Evolutionary conservation across 805 yeast genomes (phyloP).

Genomic region (Saccharomycopsis schoenii): DNA sequence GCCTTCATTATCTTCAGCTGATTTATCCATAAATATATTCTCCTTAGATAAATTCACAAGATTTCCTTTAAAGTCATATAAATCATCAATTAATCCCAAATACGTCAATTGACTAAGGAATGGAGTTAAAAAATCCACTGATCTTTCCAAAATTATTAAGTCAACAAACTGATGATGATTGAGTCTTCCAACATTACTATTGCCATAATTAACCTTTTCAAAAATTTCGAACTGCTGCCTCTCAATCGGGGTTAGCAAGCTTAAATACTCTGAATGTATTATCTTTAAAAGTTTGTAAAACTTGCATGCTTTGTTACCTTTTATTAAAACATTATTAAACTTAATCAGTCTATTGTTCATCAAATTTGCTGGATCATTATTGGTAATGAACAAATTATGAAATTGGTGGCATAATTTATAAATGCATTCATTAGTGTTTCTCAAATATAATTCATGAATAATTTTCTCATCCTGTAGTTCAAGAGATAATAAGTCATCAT

Average conservation of each 20-base stretch:
- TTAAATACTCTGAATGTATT: conserved; percentile 24
- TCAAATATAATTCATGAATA: conserved; percentile 33
- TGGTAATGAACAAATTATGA: conserved; percentile 31
- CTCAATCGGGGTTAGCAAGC: conserved; percentile 28
- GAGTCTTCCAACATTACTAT: background rate
- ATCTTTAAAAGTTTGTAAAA: conserved; percentile 35
- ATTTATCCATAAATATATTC: conserved; percentile 1
- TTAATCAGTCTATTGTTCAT: conserved; percentile 34
- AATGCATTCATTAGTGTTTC: conserved; percentile 37
- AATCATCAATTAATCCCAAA: conserved; percentile 72
- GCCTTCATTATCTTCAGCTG: background rate
- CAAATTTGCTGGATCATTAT: conserved; percentile 23
- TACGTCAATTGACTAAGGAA: conserved; percentile 71
- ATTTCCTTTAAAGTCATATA: conserved; percentile 41
- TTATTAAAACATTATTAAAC: conserved; percentile 45
- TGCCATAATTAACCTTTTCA: conserved; percentile 8
- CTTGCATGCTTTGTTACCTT: conserved; percentile 47
- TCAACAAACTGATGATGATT: conserved; percentile 39
- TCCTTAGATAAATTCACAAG: conserved; percentile 23
- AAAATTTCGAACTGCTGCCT: conserved; percentile 23
- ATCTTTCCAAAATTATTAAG: conserved; percentile 69
- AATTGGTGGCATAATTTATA: conserved; percentile 32
- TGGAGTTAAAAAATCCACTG: conserved; percentile 63
- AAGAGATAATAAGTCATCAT: conserved; percentile 34
- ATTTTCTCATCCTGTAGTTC: conserved; percentile 29